Base-by-base conservation (phyloP, 768 basidiomycete species). In the Phaeotremella skinneri region DNA sequence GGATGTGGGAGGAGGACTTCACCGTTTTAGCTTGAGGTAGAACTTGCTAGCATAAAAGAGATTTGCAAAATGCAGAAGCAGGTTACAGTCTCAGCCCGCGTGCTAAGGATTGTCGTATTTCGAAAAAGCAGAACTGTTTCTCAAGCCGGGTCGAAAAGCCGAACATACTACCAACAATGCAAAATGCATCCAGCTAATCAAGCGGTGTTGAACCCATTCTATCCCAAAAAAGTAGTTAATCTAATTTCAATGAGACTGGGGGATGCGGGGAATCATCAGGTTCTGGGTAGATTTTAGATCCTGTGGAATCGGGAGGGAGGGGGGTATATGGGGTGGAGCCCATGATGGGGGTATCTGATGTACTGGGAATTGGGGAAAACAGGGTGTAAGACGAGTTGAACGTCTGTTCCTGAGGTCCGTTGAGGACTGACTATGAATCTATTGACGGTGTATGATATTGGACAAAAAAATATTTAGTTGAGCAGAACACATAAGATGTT, bases 341-440 rank as follows among this genome's bases (percentile, higher is more conserved):
- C 43, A 45, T 45, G 43, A 13, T 45, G 37, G 37, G 37, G 37
- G 37, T 9, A 39, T 39, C 9, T 39, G 37, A 39, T 9, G n/a
- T 39, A n/a, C n/a, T 39, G 37, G 11, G n/a, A n/a, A n/a, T 39
- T 39, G 9, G 37, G n/a, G 37, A 9, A 9, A 39, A 39, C 9
- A 39, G 37, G 37, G n/a, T 39, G 30, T 32, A 23, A 52, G 32
- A 66, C 56, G 55, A 49, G 56, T 64, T 64, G 63, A 64, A 54
- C 63, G 63, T 61, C 21, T 20, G 47, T 39, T 32, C 29, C 31
- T 26, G 29, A 16, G 41, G 49, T 60, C 58, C 57, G 65, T 66
- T 62, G 61, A 66, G 58, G 58, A 60, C 57, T 30, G 30, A 26
- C 5, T 23, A 21, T 9, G 30, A n/a, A 16, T 4, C 11, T 27